phyloP scores from a whole-genome alignment of 441 rosid genomes.

The Manihot esculenta region DNA sequence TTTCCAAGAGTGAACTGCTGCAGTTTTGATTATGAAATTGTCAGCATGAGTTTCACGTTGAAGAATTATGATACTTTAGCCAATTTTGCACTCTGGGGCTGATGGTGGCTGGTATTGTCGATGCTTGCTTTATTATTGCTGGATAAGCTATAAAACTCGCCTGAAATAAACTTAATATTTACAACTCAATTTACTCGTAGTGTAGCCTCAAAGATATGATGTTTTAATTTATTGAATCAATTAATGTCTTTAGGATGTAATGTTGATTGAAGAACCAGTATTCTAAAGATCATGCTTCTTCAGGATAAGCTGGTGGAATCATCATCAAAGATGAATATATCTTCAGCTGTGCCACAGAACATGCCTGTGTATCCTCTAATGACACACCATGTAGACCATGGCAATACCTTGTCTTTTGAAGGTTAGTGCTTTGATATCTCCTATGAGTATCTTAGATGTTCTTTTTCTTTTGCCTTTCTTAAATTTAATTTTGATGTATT shows the following conservation, averaged over 20 bases:
- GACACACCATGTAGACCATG: conserved; percentile 44
- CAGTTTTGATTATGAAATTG: neutral
- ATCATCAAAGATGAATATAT: conserved; percentile 47
- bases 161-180: conserved; percentile 14
- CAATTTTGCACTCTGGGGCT: neutral
- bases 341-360: conserved; percentile 52
- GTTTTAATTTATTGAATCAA: conserved; percentile 35
- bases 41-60: neutral
- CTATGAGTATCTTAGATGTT: neutral
- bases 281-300: conserved; percentile 55
- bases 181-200: conserved; percentile 26
- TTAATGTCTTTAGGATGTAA: conserved; percentile 38
- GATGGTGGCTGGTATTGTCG: neutral
- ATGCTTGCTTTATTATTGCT: conserved; percentile 3
- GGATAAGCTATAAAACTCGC: neutral
- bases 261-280: conserved; percentile 44
- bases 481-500: neutral
- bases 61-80: neutral
- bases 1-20: neutral
- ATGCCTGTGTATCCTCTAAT: conserved; percentile 53
- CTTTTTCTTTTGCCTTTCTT: neutral
- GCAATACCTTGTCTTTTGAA: conserved; percentile 45
- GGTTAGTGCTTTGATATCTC: conserved; percentile 42
- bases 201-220: conserved; percentile 18
- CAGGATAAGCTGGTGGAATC: conserved; percentile 81